These are phyloP conservation scores for Filobasidium floriforme DNA, from an alignment of 768 basidiomycete species.

Conservation along the genomic window DNA sequence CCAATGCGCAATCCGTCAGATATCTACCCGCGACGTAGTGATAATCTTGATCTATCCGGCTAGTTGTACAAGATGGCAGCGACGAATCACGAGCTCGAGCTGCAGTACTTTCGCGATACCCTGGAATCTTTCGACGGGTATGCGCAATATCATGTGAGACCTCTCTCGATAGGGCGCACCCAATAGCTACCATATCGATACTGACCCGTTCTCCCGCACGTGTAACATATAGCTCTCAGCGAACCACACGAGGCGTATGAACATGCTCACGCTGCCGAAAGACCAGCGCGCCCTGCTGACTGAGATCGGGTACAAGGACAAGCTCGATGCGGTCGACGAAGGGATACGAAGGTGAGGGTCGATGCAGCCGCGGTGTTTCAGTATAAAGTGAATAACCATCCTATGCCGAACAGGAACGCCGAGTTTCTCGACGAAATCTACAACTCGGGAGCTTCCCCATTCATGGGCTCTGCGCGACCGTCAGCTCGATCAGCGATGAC, in stretches of 20 bases:
- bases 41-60: no score
- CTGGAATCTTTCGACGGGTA: conserved; percentile 69
- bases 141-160: conserved; percentile 62
- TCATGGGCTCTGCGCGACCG: conserved; percentile 51
- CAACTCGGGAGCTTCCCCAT: conserved; percentile 53
- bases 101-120: conserved; percentile 18
- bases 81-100: conserved; percentile 8
- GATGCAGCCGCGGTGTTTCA: neutral
- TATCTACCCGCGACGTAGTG: no score
- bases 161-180: neutral
- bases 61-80: neutral
- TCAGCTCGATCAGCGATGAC: conserved; percentile 27
- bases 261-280: conserved; percentile 61
- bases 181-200: neutral
- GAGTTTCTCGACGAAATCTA: conserved; percentile 68
- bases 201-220: neutral
- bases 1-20: no score
- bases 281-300: conserved; percentile 65
- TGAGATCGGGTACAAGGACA: conserved; percentile 64
- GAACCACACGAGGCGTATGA: conserved; percentile 66
- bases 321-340: conserved; percentile 69
- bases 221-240: conserved; percentile 51
- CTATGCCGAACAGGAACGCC: conserved; percentile 53
- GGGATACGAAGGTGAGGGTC: conserved; percentile 53
- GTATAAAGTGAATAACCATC: neutral